Evolutionary conservation across 1,139 yeast genomes (phyloP), one percentile per base, ranked within the genome.

Genomic region (Geotrichum phurueaensis): DNA sequence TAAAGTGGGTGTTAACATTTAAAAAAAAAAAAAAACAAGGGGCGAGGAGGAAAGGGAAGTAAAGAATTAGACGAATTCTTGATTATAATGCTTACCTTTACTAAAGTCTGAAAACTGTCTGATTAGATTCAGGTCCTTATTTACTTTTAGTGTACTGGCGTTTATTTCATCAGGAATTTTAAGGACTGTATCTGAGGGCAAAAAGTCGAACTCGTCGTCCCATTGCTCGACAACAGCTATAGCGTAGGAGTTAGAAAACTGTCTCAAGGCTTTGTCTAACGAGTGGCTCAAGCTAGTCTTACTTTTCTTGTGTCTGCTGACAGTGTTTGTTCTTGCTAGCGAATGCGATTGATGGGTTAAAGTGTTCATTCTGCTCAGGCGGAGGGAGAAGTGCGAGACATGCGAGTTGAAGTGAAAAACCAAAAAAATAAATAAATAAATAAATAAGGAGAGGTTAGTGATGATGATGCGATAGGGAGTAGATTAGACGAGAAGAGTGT

Each of bases 151-250:
- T 25, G 55, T 52, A 22, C 58, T 54, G 13, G 31, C 51, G 22
- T 54, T 55, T 25, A 59, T 59, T 7, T 54, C 57, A 23, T 50
- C 56, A 2, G 61, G 61, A 12, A 59, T 59, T n/a, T 59, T 54
- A 3, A 59, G 56, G 22, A 39, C 45, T 4, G 43, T 20, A 18
- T 55, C 58, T 10, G 31, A 13, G 6, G 57, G 56, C 23, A 33
- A 18, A 51, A 59, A 55, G 48, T 55, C 61, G 47, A 59, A 59
- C 45, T 59, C 61, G 39, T 59, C 61, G 49, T 59, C 61, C 61
- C 61, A 59, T 22, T 55, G 54, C 43, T 59, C 61, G 5, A 54
- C 50, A 22, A 27, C 51, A 50, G 39, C 39, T 33, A 33, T 33
- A 33, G 39, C 39, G 39, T 6, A 33, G 2, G 39, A 33, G 39